Conservation (phyloP, 2,329 filamentous ascomycete species). For the Aspergillus novoparasiticus region DNA sequence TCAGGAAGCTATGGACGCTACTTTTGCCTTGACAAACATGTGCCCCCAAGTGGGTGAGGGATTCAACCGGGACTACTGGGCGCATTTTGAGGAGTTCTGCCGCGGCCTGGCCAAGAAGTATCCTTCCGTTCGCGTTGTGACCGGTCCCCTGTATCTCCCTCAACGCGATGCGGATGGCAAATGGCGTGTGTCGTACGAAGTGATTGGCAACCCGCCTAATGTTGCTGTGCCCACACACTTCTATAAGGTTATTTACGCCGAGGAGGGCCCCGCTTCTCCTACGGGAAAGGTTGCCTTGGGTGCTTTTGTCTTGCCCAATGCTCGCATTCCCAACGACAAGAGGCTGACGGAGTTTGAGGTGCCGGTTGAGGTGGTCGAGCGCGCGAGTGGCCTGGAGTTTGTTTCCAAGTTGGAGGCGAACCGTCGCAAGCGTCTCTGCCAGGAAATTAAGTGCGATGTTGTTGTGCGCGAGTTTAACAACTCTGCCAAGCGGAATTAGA, state of each 20-base stretch:
- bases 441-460: conserved; percentile 81
- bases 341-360: conserved; percentile 92
- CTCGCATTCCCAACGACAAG: conserved; percentile 82
- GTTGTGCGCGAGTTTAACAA: conserved; percentile 77
- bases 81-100: conserved; percentile 97
- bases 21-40: conserved; percentile 94
- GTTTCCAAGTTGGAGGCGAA: conserved; percentile 73
- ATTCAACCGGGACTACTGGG: conserved; percentile 99
- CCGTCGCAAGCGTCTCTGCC: conserved; percentile 77
- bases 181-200: conserved; percentile 94
- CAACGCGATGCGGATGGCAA: conserved; percentile 86
- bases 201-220: conserved; percentile 90
- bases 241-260: conserved; percentile 97
- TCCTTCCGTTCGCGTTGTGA: conserved; percentile 86
- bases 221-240: conserved; percentile 98
- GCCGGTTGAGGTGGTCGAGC: conserved; percentile 87
- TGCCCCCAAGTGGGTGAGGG: conserved; percentile 97
- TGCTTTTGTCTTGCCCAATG: conserved; percentile 94
- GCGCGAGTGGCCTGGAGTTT: conserved; percentile 90
- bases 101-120: conserved; percentile 77
- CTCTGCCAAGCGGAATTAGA: conserved; percentile 50
- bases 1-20: conserved; percentile 91
- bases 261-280: conserved; percentile 66
- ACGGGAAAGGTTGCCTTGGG: conserved; percentile 80
- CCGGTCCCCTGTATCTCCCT: conserved; percentile 90